Evolutionary conservation across 2,329 filamentous ascomycete genomes (phyloP).

Genomic region (Aspergillus transmontanensis): DNA sequence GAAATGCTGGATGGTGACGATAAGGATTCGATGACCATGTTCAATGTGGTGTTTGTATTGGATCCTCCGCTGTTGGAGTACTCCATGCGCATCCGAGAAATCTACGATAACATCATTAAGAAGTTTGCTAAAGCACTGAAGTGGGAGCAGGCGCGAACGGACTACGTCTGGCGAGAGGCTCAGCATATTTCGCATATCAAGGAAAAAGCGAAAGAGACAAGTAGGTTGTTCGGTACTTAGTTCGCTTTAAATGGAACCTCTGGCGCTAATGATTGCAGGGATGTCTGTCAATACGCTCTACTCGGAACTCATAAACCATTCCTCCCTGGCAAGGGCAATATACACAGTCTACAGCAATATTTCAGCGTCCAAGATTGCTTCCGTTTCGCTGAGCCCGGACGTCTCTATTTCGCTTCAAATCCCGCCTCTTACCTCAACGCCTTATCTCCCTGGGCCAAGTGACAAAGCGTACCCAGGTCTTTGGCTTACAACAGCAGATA

Average conservation of each 20-base stretch:
- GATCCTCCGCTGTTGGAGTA: conserved; percentile 78
- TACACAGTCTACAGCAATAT: conserved; percentile 80
- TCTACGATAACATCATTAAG: conserved; percentile 87
- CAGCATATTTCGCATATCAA: conserved; percentile 80
- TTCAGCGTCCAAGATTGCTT: conserved; percentile 82
- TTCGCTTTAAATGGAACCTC: neutral
- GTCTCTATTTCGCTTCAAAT: conserved; percentile 66
- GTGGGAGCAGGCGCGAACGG: conserved; percentile 84
- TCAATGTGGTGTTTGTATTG: conserved; percentile 92
- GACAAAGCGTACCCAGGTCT: conserved; percentile 73
- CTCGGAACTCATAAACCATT: conserved; percentile 57
- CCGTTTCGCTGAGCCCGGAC: conserved; percentile 70
- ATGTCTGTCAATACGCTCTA: conserved; percentile 42
- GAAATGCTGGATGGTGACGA: conserved; percentile 37
- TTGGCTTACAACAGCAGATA: conserved; percentile 85
- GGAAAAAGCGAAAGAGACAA: conserved; percentile 72
- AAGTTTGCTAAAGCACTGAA: conserved; percentile 92
- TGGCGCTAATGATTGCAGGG: conserved; percentile 29
- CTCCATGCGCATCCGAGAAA: conserved; percentile 70
- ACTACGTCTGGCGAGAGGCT: conserved; percentile 90
- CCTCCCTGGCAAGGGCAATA: conserved; percentile 79
- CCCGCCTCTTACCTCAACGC: conserved; percentile 65
- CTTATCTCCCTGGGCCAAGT: conserved; percentile 70
- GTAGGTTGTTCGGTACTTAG: conserved; percentile 25
- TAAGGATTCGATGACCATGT: conserved; percentile 83